Evolutionary conservation across 2,329 filamentous ascomycete genomes (phyloP).

Genomic region (Penicillium nordicum): DNA sequence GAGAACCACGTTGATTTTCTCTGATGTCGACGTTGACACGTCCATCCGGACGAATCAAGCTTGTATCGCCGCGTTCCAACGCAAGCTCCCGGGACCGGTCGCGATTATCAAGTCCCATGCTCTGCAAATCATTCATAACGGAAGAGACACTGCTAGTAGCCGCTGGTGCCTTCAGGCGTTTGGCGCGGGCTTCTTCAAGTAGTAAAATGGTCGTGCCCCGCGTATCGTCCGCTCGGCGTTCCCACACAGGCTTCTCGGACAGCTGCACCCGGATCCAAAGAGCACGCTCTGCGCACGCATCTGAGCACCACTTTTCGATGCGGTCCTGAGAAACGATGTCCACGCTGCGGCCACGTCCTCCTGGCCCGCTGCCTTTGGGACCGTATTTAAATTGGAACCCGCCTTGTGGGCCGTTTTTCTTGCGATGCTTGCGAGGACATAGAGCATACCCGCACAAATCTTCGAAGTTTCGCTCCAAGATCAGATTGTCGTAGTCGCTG

Average conservation of each 20-base stretch:
- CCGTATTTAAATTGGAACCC: conserved; percentile 66
- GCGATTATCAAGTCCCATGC: conserved; percentile 27
- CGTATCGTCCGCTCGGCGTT: conserved; percentile 57
- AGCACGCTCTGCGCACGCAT: conserved; percentile 72
- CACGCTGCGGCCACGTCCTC: conserved; percentile 51
- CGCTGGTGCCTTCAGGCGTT: conserved; percentile 17
- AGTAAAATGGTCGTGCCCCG: conserved; percentile 57
- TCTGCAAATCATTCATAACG: conserved; percentile 26
- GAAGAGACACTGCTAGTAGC: conserved; percentile 17
- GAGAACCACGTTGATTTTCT: conserved; percentile 28
- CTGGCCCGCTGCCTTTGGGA: conserved; percentile 46
- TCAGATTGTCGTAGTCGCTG: conserved; percentile 81
- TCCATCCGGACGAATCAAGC: conserved; percentile 23
- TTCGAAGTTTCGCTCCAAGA: conserved; percentile 84
- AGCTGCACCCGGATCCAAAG: conserved; percentile 88
- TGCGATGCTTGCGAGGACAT: conserved; percentile 64
- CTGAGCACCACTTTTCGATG: conserved; percentile 82
- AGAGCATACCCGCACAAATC: conserved; percentile 79
- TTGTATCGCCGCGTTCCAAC: conserved; percentile 36
- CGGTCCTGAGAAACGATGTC: conserved; percentile 68
- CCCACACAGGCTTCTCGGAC: conserved; percentile 79
- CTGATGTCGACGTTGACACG: conserved; percentile 34
- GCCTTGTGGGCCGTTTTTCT: conserved; percentile 50
- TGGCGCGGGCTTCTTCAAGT: conserved; percentile 57
- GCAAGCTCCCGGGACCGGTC: conserved; percentile 31